Evolutionary conservation across 345 rosid genomes (phyloP), one percentile per base, ranked within the genome.

Genomic region (Salix udensis): DNA sequence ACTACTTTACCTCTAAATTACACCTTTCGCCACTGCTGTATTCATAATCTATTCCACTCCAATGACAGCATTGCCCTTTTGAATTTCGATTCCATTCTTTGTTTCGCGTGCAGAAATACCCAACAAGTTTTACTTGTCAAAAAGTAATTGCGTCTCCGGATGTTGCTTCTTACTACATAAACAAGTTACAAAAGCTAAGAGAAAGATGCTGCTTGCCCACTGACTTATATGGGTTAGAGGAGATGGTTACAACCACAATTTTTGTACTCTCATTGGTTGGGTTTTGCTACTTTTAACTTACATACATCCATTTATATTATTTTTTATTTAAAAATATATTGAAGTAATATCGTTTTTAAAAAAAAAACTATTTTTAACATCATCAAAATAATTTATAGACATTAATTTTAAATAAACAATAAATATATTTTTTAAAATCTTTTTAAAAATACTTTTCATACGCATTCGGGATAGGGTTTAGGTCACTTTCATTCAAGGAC

Each of bases 11-110:
- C 8, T 0, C 4, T 0, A 42, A 85, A 40, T 81, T 80, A 67
- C 87, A 0, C 16, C 15, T 67, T 70, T 21, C 77, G 81, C 87
- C 91, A 83, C 80, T 39, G 36, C 7, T 3, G 46, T 52, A 19
- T 23, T 30, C 67, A 5, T 1, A 7, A 2, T 1, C 24, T n/a
- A 4, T 2, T 36, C 2, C 5, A 0, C 1, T 4, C 2, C 11
- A 24, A 67, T 79, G 39, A 77, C 82, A 10, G 14, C 8, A 24
- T 2, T 72, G n/a, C 68, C 86, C 84, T 53, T 26, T 61, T 4
- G 8, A n/a, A 0, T 36, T 23, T 37, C 5, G 1, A 1, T 24
- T 39, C 13, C n/a, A 5, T 16, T 9, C 39, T 30, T 52, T 34
- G 53, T 52, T 5, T 14, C 55, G 10, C 52, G 2, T 5, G 50